phyloP scores from a whole-genome alignment of 257 asterid genomes.

The Solanum ossicruentum region DNA sequence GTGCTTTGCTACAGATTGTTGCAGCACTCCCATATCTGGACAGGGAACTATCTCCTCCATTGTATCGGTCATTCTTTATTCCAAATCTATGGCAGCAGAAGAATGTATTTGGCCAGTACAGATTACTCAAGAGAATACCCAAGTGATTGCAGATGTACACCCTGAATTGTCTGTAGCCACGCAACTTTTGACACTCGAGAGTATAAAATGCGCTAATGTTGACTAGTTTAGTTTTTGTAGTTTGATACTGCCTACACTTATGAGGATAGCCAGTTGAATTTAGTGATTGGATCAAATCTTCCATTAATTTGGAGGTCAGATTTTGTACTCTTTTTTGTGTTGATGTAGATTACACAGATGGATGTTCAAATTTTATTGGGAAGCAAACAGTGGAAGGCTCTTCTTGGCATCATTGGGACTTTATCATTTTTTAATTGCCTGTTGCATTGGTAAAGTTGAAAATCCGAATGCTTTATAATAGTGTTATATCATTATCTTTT shows the following conservation, averaged over 20 bases:
- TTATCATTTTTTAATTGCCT: not conserved
- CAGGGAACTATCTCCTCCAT: slow-evolving; percentile 84
- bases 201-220: not conserved
- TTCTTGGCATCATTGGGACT: not conserved
- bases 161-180: not conserved
- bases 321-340: not conserved
- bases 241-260: not conserved
- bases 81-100: slow-evolving; percentile 77
- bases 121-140: slow-evolving; percentile 60
- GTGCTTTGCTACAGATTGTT: slow-evolving; percentile 36
- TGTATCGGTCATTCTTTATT: slow-evolving; percentile 77
- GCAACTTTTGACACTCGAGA: not conserved
- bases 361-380: not conserved
- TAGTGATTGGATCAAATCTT: not conserved
- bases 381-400: not conserved
- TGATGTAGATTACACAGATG: not conserved
- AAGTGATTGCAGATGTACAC: slow-evolving; percentile 15
- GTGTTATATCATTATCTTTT: not conserved
- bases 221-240: not conserved
- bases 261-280: not conserved
- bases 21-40: slow-evolving; percentile 89
- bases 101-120: slow-evolving; percentile 86
- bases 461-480: not conserved
- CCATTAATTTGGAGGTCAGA: not conserved
- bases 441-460: not conserved